phyloP scores from a whole-genome alignment of 1,139 yeast genomes.

The Lodderomyces metapsilosis region DNA sequence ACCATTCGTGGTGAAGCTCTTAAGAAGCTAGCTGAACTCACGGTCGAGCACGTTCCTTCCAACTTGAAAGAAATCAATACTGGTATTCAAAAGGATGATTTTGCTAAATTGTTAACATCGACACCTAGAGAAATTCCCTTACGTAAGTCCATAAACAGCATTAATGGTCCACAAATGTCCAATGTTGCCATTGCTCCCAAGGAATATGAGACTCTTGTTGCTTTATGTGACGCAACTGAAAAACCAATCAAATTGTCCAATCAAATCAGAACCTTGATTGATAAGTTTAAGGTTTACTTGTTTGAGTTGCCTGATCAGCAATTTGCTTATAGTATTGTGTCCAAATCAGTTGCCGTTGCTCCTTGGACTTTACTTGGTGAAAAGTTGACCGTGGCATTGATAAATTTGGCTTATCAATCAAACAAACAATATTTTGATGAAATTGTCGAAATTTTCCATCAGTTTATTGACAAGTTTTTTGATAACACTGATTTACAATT shows the following conservation, averaged over 20 bases:
- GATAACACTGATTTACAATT: constrained; percentile 23
- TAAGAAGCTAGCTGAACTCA: constrained; percentile 35
- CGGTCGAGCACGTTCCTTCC: constrained; percentile 24
- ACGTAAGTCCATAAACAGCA: constrained; percentile 4
- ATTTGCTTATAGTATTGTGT: constrained; percentile 24
- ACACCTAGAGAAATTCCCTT: constrained; percentile 17
- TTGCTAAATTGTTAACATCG: constrained; percentile 23
- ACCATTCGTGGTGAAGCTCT: constrained; percentile 63
- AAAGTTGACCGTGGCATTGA: constrained; percentile 36
- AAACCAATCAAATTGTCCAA: constrained; percentile 34
- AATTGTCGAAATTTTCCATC: constrained; percentile 30
- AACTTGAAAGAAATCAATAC: constrained; percentile 17
- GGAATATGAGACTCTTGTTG: constrained; percentile 71
- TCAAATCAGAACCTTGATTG: constrained; percentile 53
- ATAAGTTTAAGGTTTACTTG: constrained; percentile 58
- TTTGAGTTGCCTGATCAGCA: constrained; percentile 57
- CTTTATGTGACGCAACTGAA: constrained; percentile 57
- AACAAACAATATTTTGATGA: constrained; percentile 24
- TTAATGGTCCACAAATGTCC: constrained; percentile 16
- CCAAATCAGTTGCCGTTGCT: constrained; percentile 25
- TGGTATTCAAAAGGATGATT: constrained; percentile 21
- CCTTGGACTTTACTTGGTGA: constrained; percentile 41
- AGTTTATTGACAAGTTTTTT: constrained; percentile 27
- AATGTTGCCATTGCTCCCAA: constrained; percentile 45
- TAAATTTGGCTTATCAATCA: constrained; percentile 35